Evolutionary conservation across 495 filamentous ascomycete genomes (phyloP).

Genomic region (Hypoxylon lenormandii): DNA sequence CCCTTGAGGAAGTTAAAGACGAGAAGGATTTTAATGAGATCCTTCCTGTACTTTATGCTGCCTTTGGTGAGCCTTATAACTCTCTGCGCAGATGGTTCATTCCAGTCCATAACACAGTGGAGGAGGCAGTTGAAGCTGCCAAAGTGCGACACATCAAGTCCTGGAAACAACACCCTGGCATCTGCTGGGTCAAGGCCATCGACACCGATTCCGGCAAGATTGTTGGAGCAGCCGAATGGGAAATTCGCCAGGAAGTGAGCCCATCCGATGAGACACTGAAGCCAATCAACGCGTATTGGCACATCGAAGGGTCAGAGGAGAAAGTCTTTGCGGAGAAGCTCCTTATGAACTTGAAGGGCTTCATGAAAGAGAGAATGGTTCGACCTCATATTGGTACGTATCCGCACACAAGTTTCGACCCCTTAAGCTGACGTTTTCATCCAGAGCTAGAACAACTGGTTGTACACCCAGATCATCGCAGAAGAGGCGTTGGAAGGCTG

Average conservation of each 20-base stretch:
- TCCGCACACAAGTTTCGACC: neutral
- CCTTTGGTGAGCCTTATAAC: conserved; percentile 25
- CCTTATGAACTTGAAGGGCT: conserved; percentile 41
- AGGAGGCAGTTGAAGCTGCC: conserved; percentile 14
- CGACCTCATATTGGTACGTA: conserved; percentile 48
- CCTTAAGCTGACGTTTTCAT: neutral
- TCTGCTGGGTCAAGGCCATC: conserved; percentile 53
- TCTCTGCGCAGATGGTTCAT: conserved; percentile 31
- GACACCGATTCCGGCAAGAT: conserved; percentile 54
- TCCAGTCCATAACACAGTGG: conserved; percentile 21
- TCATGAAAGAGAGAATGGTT: conserved; percentile 48
- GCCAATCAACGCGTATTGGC: conserved; percentile 46
- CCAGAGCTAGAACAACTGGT: conserved; percentile 51
- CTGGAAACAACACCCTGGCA: conserved; percentile 42
- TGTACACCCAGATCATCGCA: conserved; percentile 51
- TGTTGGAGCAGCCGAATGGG: conserved; percentile 53
- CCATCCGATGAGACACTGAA: conserved; percentile 36
- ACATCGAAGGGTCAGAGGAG: conserved; percentile 49
- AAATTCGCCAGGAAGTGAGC: conserved; percentile 49
- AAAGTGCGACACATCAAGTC: conserved; percentile 23
- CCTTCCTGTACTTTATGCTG: conserved; percentile 12
- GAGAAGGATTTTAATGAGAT: conserved; percentile 25
- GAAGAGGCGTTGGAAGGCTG: conserved; percentile 50
- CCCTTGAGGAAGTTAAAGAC: conserved; percentile 24
- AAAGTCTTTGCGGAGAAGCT: conserved; percentile 33